Base-by-base conservation (phyloP, 2,329 filamentous ascomycete genomes). In the Colletotrichum incanum region DNA sequence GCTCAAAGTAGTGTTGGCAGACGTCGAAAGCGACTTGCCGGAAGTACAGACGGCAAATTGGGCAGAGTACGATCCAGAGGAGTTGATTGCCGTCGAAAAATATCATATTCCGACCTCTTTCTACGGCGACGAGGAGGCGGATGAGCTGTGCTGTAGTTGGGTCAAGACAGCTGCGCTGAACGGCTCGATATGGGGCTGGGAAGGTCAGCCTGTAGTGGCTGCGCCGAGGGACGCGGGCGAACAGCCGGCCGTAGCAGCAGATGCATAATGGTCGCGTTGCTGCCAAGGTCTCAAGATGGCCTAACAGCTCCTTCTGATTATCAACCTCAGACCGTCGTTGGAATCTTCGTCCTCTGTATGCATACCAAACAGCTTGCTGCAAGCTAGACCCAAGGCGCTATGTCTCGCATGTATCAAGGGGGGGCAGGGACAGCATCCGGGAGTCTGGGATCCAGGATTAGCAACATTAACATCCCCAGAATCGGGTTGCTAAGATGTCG, bases 131-230 rank as follows among this genome's bases (percentile, higher is more conserved):
- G 82, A 84, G 74, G 77, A 77, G 52, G 74, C 76, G 1, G 75
- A 75, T 14, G 78, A 82, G 72, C 68, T 83, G 56, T 85, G 85
- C 65, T 82, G 83, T 66, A 72, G 78, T 4, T 85, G 82, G 80
- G 80, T 85, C n/a, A 83, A 78, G 73, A 78, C 79, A 14, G 80
- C 79, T 28, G 82, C 84, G 5, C 73, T 86, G 70, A 77, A 80
- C 49, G 85, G 84, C n/a, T 82, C 77, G 50, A 70, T 85, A 16
- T 85, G 82, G 82, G 72, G 77, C 39, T 83, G 80, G 79, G 59
- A 77, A 63, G 78, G 78, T 3, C 50, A 65, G 20, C 37, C 39
- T 5, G 67, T 72, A 18, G 59, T 31, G 14, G 58, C 18, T 20
- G 45, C 41, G 23, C 26, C 56, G 26, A 23, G 3, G 6, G 39